These are phyloP conservation scores for Ambrosiella beaveri DNA, from an alignment of 2,329 filamentous ascomycete species.

Conservation along the genomic window DNA sequence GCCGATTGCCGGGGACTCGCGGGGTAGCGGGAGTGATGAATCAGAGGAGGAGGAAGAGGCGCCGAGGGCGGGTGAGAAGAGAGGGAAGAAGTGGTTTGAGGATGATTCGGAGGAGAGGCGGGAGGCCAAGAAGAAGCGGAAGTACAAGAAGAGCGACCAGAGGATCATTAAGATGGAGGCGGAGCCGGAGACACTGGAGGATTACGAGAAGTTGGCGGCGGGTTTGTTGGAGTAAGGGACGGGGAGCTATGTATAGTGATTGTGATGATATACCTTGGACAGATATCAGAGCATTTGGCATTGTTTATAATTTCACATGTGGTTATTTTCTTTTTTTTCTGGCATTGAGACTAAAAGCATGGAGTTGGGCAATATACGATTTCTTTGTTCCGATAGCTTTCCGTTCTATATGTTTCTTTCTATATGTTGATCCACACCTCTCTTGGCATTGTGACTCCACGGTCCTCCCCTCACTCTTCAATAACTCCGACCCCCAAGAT, in stretches of 20 bases:
- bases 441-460: too few relatives aligned
- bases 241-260: neutral
- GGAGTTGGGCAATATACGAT: neutral
- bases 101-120: slow-evolving; percentile 27
- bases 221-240: slow-evolving; percentile 40
- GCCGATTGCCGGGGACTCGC: slow-evolving; percentile 27
- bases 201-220: slow-evolving; percentile 60
- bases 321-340: neutral
- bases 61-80: slow-evolving; percentile 27
- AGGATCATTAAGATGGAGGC: slow-evolving; percentile 44
- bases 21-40: slow-evolving; percentile 14
- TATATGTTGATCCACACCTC: too few relatives aligned
- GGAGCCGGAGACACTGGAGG: slow-evolving; percentile 63
- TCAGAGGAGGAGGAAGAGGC: slow-evolving; percentile 13
- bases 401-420: too few relatives aligned
- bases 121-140: slow-evolving; percentile 21
- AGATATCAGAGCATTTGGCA: neutral
- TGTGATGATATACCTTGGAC: neutral
- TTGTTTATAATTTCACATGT: slow-evolving; percentile 1
- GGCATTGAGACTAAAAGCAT: neutral
- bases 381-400: neutral
- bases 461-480: too few relatives aligned
- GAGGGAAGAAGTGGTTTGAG: slow-evolving; percentile 68
- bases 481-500: neutral
- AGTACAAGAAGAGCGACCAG: slow-evolving; percentile 29